Percentiles rank a stretch among this genome's conserved stretches.
These are phyloP conservation scores for Arctium minus DNA, from an alignment of 129 eudicot genomes.

Conservation along the genomic window DNA sequence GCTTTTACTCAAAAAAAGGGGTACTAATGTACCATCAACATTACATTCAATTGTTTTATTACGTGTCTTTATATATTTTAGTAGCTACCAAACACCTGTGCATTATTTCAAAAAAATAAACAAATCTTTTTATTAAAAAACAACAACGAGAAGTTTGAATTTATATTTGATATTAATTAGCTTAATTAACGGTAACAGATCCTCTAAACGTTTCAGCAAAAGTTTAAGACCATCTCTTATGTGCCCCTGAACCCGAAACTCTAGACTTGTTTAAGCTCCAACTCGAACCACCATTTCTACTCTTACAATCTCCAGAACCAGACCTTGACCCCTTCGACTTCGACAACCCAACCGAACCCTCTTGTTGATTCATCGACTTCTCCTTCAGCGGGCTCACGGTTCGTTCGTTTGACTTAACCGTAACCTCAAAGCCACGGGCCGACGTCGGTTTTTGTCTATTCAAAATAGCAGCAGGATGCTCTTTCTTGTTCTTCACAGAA, in stretches of 20 bases:
- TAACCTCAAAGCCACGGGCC: background rate
- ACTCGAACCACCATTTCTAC: slow-evolving; percentile 15
- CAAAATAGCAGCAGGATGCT: background rate
- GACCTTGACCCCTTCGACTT: slow-evolving; percentile 27
- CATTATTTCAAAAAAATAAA: no score
- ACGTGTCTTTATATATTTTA: no score
- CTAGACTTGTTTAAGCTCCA: slow-evolving; percentile 25
- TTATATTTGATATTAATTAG: background rate
- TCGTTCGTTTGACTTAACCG: slow-evolving; percentile 11
- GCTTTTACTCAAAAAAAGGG: no score
- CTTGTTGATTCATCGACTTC: slow-evolving; percentile 45
- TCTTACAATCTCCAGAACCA: slow-evolving; percentile 29
- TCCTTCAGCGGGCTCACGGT: slow-evolving; percentile 45
- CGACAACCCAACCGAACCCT: background rate
- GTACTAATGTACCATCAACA: no score
- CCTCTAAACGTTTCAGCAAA: background rate
- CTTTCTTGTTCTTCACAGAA: background rate
- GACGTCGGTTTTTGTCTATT: slow-evolving; percentile 18
- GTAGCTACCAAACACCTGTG: no score
- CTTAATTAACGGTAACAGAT: background rate
- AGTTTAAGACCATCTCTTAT: slow-evolving; percentile 60
- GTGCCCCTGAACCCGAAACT: slow-evolving; percentile 18
- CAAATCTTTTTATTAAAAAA: no score
- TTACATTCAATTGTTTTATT: no score
- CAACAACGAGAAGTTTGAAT: background rate